Evolutionary conservation across 2,329 filamentous ascomycete species (phyloP), one percentile per base, ranked within the genome.

Genomic region (Cladophialophora yegresii): DNA sequence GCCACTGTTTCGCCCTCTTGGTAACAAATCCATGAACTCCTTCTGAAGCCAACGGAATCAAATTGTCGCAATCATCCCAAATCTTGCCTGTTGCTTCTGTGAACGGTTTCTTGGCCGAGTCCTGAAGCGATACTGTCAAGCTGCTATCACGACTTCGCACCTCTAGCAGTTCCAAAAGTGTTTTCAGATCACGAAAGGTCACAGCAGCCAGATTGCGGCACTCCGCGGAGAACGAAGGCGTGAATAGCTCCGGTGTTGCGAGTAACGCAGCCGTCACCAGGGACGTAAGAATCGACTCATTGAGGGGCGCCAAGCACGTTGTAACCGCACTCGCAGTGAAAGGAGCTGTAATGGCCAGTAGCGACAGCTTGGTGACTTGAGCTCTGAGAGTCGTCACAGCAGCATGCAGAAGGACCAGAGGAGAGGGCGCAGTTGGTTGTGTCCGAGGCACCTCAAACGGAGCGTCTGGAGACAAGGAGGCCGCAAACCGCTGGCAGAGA

Each of bases 361-460:
- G 87, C 0, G 91, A 93, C 28, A 97, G 83, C 68, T 96, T 96
- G 5, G 92, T 96, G 1, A 88, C 85, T 74, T 97, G 92, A 0
- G 92, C 91, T 74, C 86, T 88, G 64, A 96, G 85, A 4, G 96
- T 82, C 28, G 83, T 85, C 0, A 91, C 85, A 0, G 90, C 84
- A 71, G 93, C 89, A 71, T 85, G 84, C 36, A 93, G 86, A 63
- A 93, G 83, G 13, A 86, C 79, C 26, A 96, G 83, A n/a, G 77
- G 75, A 60, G 79, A 76, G 43, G 76, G 75, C 16, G 61, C 55
- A 7, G 55, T 64, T 23, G 60, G 23, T 9, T 62, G 58, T 23
- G 54, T 45, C 22, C 55, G 45, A 49, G 64, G 61, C 43, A 61
- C 13, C 8, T 63, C 64, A 36, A 66, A 22, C 2, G 56, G n/a